phyloP scores from a whole-genome alignment of 2,329 filamentous ascomycete species.

The Fusarium dlaminii region DNA sequence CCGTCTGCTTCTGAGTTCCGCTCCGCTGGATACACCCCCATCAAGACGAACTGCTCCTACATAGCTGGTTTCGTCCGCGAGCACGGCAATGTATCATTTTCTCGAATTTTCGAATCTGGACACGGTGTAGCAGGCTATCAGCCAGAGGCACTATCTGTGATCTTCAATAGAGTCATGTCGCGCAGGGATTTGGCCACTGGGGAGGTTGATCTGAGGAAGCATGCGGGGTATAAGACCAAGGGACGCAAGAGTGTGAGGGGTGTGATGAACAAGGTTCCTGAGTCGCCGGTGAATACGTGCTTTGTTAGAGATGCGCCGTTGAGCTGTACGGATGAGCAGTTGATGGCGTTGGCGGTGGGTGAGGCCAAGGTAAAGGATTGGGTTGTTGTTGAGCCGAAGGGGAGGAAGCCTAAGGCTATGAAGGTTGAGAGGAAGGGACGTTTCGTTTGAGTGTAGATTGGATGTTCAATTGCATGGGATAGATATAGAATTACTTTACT shows the following conservation, averaged over 20 bases:
- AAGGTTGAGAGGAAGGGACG: background rate
- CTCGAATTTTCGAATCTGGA: constrained; percentile 69
- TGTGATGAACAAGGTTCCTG: constrained; percentile 59
- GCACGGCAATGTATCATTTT: constrained; percentile 75
- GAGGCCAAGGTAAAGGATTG: constrained; percentile 31
- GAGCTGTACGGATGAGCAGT: constrained; percentile 52
- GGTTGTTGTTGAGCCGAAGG: constrained; percentile 26
- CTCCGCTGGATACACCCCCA: constrained; percentile 72
- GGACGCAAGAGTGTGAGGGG: constrained; percentile 62
- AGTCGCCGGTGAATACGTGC: constrained; percentile 61
- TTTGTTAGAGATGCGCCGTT: constrained; percentile 58
- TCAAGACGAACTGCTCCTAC: constrained; percentile 71
- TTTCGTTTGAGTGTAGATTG: background rate
- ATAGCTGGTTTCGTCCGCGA: constrained; percentile 78
- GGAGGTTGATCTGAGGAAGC: constrained; percentile 51
- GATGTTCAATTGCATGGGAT: background rate
- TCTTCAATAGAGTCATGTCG: constrained; percentile 67
- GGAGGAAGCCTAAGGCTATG: background rate
- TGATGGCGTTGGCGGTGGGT: constrained; percentile 28
- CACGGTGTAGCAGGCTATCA: constrained; percentile 69
- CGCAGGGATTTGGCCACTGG: constrained; percentile 64
- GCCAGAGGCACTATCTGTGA: constrained; percentile 61
- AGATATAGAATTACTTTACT: background rate
- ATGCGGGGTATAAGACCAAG: constrained; percentile 45
- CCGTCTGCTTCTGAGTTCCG: constrained; percentile 63